Base-by-base conservation (phyloP, 441 rosid genomes). In the Erodium trifolium region DNA sequence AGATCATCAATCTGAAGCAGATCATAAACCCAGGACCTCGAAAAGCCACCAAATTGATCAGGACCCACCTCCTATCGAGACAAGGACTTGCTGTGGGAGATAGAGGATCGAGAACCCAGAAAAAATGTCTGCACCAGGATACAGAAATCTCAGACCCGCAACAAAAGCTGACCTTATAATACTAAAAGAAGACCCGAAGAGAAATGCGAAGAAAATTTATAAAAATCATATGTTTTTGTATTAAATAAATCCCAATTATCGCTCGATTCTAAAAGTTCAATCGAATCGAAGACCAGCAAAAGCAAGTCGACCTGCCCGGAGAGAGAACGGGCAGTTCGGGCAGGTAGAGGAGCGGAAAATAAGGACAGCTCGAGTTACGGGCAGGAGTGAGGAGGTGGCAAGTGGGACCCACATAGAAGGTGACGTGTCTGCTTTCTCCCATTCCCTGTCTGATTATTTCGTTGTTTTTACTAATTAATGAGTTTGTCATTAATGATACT, bases 351-450 rank as follows among this genome's bases (percentile, higher is more conserved):
- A 31, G 34, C 34, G 34, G 34, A 31, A 31, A 31, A 31, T 31
- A 31, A 31, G 34, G 34, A 31, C 34, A 31, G 3, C 34, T 31
- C 34, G 34, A 31, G 34, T 31, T 2, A 13, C 64, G 81, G 81
- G 77, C 35, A 72, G 59, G 72, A 68, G 66, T 62, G 69, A 70
- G 27, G n/a, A 18, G n/a, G 29, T 49, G 55, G 0, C 34, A 10
- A 0, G 37, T 0, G 75, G 82, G 78, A 67, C 79, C 83, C 67
- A 70, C 66, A 27, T 53, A 3, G 76, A 71, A 45, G 71, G 73
- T 76, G 82, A 82, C 79, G 77, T 78, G 78, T 80, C 75, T 62
- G 17, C 34, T 67, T 70, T 57, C 55, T 49, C 16, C 14, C 16
- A 49, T 49, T 14, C 3, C 55, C 14, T 49, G 55, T 14, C 55